These are phyloP conservation scores for Clarireedia paspali DNA, from an alignment of 2,329 filamentous ascomycete species.

Conservation along the genomic window DNA sequence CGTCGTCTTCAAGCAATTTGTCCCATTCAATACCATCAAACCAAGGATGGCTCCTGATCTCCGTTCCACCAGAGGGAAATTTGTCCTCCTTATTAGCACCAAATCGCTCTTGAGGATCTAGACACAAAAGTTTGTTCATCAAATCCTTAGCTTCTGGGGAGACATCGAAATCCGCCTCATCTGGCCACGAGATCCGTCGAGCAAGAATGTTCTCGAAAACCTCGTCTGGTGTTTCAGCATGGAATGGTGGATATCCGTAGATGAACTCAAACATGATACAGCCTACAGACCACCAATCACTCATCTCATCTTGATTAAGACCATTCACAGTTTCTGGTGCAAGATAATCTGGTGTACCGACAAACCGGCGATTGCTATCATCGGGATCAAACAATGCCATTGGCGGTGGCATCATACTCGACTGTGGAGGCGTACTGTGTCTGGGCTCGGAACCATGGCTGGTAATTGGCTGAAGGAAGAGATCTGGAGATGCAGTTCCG, in stretches of 20 bases:
- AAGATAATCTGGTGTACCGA: slow-evolving; percentile 94
- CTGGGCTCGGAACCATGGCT: slow-evolving; percentile 36
- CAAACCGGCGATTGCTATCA: slow-evolving; percentile 86
- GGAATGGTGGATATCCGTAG: slow-evolving; percentile 89
- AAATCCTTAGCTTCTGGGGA: slow-evolving; percentile 88
- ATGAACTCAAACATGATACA: slow-evolving; percentile 97
- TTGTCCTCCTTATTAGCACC: slow-evolving; percentile 82
- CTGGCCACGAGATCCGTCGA: slow-evolving; percentile 87
- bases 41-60: slow-evolving; percentile 86
- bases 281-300: slow-evolving; percentile 99
- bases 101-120: slow-evolving; percentile 72
- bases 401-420: slow-evolving; percentile 76
- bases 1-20: slow-evolving; percentile 84
- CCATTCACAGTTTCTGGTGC: slow-evolving; percentile 96
- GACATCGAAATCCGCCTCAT: slow-evolving; percentile 68
- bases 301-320: slow-evolving; percentile 91
- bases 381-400: slow-evolving; percentile 95
- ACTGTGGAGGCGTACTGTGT: slow-evolving; percentile 54
- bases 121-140: slow-evolving; percentile 84
- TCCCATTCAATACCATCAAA: slow-evolving; percentile 86
- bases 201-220: slow-evolving; percentile 96
- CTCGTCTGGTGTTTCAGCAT: slow-evolving; percentile 79
- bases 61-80: slow-evolving; percentile 74
- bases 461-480: slow-evolving; percentile 51
- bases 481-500: slow-evolving; percentile 60